Evolutionary conservation across 129 eudicot species (phyloP).

Genomic region (Escallonia rubra): DNA sequence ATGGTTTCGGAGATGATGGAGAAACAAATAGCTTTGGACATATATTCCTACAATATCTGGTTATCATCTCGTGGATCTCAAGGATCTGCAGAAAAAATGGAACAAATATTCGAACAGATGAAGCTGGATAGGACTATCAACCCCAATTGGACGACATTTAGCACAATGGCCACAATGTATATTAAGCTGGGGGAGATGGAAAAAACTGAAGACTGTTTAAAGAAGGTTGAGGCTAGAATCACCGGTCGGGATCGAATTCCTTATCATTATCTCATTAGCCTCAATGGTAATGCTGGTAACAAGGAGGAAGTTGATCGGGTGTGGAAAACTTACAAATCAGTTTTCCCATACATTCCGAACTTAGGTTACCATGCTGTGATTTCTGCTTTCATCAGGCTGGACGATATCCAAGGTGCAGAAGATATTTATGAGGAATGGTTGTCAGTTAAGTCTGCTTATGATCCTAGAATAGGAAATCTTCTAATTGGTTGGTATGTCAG

Average conservation of each 20-base stretch:
- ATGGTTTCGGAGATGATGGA: conserved; percentile 57
- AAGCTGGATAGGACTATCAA: conserved; percentile 38
- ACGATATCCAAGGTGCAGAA: conserved; percentile 73
- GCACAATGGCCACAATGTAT: conserved; percentile 77
- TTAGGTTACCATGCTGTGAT: conserved; percentile 68
- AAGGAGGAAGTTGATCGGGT: conserved; percentile 65
- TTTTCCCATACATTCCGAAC: conserved; percentile 56
- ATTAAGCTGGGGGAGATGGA: conserved; percentile 42
- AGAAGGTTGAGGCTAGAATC: conserved; percentile 53
- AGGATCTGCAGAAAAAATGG: conserved; percentile 68
- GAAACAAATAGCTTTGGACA: conserved; percentile 50
- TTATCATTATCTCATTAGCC: conserved; percentile 67
- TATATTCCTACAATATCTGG: conserved; percentile 86
- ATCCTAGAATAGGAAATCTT: conserved; percentile 74
- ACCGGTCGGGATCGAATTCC: conserved; percentile 65
- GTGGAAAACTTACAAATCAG: conserved; percentile 61
- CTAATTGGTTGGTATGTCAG: conserved; percentile 57
- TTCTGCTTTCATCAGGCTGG: conserved; percentile 56
- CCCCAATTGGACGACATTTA: conserved; percentile 80
- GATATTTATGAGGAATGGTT: conserved; percentile 79
- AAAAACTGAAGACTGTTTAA: conserved; percentile 63
- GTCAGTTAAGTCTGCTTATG: conserved; percentile 38
- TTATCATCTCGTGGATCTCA: conserved; percentile 57
- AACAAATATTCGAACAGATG: conserved; percentile 57
- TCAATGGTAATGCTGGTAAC: conserved; percentile 60